Base-by-base conservation (phyloP, 139 green algal species). In the Zygnema cylindricum region DNA sequence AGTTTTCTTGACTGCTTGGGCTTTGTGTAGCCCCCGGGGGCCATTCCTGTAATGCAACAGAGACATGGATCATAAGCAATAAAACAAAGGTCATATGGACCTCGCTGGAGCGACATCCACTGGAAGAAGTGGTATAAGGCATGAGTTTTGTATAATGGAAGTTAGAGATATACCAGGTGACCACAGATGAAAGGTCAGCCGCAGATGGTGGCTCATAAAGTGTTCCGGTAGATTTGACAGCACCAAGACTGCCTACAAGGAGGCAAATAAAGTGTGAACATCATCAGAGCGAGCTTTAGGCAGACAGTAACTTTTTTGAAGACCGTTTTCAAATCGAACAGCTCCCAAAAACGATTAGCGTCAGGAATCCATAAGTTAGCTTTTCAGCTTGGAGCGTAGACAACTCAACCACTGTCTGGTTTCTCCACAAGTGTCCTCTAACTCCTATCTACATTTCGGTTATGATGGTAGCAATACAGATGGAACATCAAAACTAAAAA, bases 161-260 rank as follows among this genome's bases (percentile, higher is more conserved):
- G 25, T 25, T 35, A 43, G 21, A 79, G 7, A 16, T 23, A 54
- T 79, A 79, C 71, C 71, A 79, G 16, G 71, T 79, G 16, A 16
- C 38, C 3, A 79, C 16, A 16, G 71, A 79, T 25, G 71, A 25
- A 11, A 79, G 7, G 16, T 79, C 16, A 16, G 71, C 36, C 3
- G 71, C 38, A 79, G 71, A 23, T 16, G 71, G 71, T 40, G 71
- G 3, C 36, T 43, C 71, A 43, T 79, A 79, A n/a, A 16, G 71
- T 40, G 16, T 40, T 41, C 71, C 71, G 16, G 16, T 16, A 43
- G 71, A 7, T n/a, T 3, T 3, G 16, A 79, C 7, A 11, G 71
- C 71, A n/a, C 71, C 71, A 79, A 79, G 71, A 16, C 71, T 79
- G 16, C 71, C 71, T 79, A 16, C n/a, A n/a, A n/a, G n/a, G n/a